Evolutionary conservation across 768 basidiomycete genomes (phyloP), one percentile per base, ranked within the genome.

Genomic region (Boletus rex-veris): DNA sequence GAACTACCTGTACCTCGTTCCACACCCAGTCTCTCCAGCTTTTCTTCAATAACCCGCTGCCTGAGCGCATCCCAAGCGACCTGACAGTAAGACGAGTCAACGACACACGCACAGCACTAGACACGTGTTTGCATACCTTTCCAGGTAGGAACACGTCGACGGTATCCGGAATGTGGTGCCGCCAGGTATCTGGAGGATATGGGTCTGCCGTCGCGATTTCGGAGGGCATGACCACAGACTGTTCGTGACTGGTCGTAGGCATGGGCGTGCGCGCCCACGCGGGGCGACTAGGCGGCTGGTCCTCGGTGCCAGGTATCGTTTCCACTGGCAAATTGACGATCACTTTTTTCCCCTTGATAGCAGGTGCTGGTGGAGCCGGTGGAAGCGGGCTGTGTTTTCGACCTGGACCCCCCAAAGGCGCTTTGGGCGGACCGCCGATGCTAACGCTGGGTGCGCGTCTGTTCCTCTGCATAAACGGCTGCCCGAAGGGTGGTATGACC

Each of bases 361-460:
- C 65, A 28, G 76, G 70, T 1, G 71, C 43, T 40, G 45, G 69
- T 55, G 69, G 65, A 10, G 59, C 52, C 14, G 67, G 64, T 10
- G 82, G 77, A 54, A 87, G 71, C 11, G 89, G 88, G 67, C 84
- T 88, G 47, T 84, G 77, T 71, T 88, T 92, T 42, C 87, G 80
- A 42, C 83, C 80, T 12, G 87, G 90, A 0, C 91, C 91, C 16
- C 91, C 91, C 3, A 93, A 73, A 1, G 83, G 79, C 1, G 91
- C 91, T 68, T 92, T 93, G 9, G 91, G 91, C n/a, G 91, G 91
- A 7, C 91, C 91, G 12, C 91, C 91, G 39, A 88, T 81, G 65
- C 85, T 89, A 41, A 86, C 58, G 58, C 80, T 81, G 15, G 78
- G 79, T 52, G 88, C 81, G 40, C 88, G 78, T 67, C 86, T 77